Evolutionary conservation across 148 eudicot genomes (phyloP), one percentile per base, ranked within the genome.

Genomic region (Talinum fruticosum): DNA sequence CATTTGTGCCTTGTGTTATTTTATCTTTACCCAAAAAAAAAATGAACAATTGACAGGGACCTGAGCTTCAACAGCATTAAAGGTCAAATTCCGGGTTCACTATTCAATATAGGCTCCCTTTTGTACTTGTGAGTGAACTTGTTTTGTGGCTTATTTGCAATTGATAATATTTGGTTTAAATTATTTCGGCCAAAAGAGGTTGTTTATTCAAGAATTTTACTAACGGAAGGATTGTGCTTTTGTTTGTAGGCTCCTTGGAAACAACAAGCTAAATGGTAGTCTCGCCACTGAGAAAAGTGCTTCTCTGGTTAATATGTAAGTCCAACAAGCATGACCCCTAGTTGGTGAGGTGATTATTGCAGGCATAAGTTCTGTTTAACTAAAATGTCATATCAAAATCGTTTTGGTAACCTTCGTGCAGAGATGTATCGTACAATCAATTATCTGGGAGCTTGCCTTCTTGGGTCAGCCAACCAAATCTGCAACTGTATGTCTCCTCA

Each of bases 381-480:
- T n/a, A n/a, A n/a, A n/a, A n/a, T n/a, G n/a, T n/a, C n/a, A n/a
- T 10, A 5, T 28, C 53, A 7, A 19, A 32, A 66, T n/a, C 18
- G 1, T 66, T 53, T 29, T 37, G 3, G 41, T 37, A 7, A 57
- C 49, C 32, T 76, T 36, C 69, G 62, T 87, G 84, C 96, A 94
- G 98, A 81, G 98, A 94, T 83, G 78, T 94, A 61, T 94, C 98
- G 21, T 89, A 90, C 89, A 94, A 94, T 77, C 87, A 79, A 38
- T 76, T 94, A 76, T 92, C 96, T 29, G 97, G 97, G 75, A 87
- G 76, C 81, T 79, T 94, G 37, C 98, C 98, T 51, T 86, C 93
- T 76, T 94, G 98, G 97, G 74, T 85, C 87, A 77, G 45, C 74
- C 70, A 79, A 33, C 64, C 35, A 74, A 85, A 82, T 75, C 75